Base-by-base conservation (phyloP, 2,329 filamentous ascomycete genomes). In the Magnaporthiopsis rhizophila region DNA sequence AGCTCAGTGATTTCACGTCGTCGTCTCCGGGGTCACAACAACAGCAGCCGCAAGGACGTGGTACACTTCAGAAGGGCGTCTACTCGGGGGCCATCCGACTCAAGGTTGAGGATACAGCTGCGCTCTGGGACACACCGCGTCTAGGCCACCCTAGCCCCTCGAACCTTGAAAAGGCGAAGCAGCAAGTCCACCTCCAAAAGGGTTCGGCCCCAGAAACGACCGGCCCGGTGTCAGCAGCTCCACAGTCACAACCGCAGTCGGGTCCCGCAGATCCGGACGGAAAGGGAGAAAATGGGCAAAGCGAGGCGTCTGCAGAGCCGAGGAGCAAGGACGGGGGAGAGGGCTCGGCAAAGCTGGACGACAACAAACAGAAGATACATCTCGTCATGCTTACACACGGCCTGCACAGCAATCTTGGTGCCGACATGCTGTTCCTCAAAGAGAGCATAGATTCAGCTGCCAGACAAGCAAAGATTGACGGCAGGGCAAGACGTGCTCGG, bases 391-490 rank as follows among this genome's bases (percentile, higher is more conserved):
- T 99, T 62, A 98, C 95, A 0, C 95, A 99, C 77, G 95, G 95
- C 0, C 76, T 99, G 67, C 95, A 99, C 75, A 97, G 94, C 76
- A 99, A 99, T 74, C 82, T 97, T 15, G 92, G 95, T 6, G 90
- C 92, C 28, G 95, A 99, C 74, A 97, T 99, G 95, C 81, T 99
- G 26, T 99, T 91, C 73, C 78, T 99, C 74, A 99, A 99, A 73
- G 95, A 99, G 76, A 96, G 92, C 75, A 98, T 99, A 67, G 95
- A 99, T 77, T 86, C 87, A 34, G 88, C 91, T 3, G 89, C 89
- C 4, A 88, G 81, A 70, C 87, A 94, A 72, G 89, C 91, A 34
- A 88, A 88, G 69, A 78, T 86, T 62, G 88, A 91, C 74, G 86
- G 87, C 53, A 88, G 83, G 73, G 81, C 79, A 62, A 82, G 89